These are phyloP conservation scores for Thelephora aurantiotincta DNA, from an alignment of 768 basidiomycete species.

Conservation along the genomic window DNA sequence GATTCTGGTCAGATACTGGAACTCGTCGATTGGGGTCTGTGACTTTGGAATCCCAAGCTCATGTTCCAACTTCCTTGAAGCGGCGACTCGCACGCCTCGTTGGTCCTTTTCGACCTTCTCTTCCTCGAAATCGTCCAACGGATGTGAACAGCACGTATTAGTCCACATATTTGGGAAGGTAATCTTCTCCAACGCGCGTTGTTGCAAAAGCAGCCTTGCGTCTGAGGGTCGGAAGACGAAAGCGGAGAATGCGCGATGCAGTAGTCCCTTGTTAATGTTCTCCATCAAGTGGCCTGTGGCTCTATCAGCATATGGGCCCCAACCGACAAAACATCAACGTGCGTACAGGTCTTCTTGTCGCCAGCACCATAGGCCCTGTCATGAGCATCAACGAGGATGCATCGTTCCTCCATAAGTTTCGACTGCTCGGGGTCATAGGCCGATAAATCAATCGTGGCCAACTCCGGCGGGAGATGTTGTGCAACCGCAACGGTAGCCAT, in stretches of 20 bases:
- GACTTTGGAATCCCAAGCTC: constrained; percentile 81
- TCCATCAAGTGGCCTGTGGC: constrained; percentile 87
- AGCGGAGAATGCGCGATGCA: constrained; percentile 96
- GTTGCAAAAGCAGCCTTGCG: constrained; percentile 87
- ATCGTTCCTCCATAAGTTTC: constrained; percentile 89
- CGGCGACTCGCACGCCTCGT: constrained; percentile 79
- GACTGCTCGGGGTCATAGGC: constrained; percentile 86
- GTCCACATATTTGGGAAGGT: constrained; percentile 99
- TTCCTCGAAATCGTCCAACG: constrained; percentile 80
- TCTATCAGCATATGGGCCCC: not conserved
- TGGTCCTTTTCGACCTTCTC: constrained; percentile 69
- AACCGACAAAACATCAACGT: constrained; percentile 1
- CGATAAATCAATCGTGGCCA: constrained; percentile 66
- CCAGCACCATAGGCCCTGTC: constrained; percentile 75
- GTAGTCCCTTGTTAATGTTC: constrained; percentile 84
- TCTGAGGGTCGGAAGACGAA: constrained; percentile 93
- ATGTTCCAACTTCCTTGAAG: constrained; percentile 88
- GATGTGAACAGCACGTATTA: constrained; percentile 98
- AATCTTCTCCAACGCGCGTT: constrained; percentile 95
- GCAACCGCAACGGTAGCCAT: constrained; percentile 30
- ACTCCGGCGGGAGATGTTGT: constrained; percentile 46
- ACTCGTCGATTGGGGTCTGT: constrained; percentile 71
- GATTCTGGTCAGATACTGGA: constrained; percentile 91
- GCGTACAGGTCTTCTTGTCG: constrained; percentile 93
- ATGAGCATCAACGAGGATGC: constrained; percentile 83